Percentiles rank a stretch among this genome's conserved stretches.
These are phyloP conservation scores for Solanum chaucha DNA, from an alignment of 257 asterid genomes.

Conservation along the genomic window DNA sequence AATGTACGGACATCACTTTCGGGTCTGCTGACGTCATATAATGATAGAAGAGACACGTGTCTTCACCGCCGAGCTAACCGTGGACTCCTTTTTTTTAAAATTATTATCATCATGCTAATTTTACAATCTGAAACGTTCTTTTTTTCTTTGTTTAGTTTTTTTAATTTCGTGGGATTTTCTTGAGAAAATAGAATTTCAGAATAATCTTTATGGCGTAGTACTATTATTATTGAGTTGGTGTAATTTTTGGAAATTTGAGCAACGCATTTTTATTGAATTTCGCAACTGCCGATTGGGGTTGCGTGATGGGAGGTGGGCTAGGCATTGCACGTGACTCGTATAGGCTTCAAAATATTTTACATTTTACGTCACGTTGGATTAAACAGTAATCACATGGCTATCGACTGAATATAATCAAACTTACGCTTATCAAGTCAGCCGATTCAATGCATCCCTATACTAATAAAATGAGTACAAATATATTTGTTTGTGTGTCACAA, in stretches of 20 bases:
- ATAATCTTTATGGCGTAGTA: background rate
- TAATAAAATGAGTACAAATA: background rate
- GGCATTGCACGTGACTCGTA: background rate
- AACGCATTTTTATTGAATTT: background rate
- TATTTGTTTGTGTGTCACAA: background rate
- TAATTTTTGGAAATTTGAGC: background rate
- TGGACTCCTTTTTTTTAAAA: background rate
- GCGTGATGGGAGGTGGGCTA: background rate
- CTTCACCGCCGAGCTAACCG: background rate
- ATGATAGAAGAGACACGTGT: background rate
- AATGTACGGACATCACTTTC: slow-evolving; percentile 32
- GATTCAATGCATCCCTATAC: background rate
- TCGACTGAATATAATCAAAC: background rate
- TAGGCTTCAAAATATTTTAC: background rate
- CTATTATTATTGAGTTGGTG: background rate
- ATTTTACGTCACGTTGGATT: background rate
- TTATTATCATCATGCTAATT: background rate
- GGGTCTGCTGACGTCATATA: slow-evolving; percentile 34
- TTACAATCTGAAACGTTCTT: background rate
- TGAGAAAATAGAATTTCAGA: background rate
- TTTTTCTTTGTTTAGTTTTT: background rate
- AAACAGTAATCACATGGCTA: background rate
- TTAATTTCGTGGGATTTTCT: background rate
- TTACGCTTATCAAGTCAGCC: background rate
- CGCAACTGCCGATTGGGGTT: background rate